Evolutionary conservation across 2,329 filamentous ascomycete genomes (phyloP).

Genomic region (Cyphellophora europaea): DNA sequence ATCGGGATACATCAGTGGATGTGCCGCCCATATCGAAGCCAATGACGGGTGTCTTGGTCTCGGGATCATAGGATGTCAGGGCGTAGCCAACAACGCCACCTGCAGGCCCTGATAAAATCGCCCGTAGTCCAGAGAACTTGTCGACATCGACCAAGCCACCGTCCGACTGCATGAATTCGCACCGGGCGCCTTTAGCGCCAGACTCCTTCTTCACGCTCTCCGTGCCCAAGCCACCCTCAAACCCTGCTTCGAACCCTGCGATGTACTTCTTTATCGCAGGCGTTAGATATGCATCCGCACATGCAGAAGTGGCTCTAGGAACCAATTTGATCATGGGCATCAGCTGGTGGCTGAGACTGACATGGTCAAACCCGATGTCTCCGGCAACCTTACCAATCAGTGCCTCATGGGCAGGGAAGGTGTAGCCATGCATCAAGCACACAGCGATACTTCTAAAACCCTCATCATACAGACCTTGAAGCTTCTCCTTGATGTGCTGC

Average conservation of each 20-base stretch:
- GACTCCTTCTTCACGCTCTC: constrained; percentile 60
- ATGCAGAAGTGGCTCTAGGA: constrained; percentile 65
- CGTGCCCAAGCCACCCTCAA: constrained; percentile 69
- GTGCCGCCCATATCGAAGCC: constrained; percentile 96
- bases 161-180: constrained; percentile 95
- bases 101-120: constrained; percentile 85
- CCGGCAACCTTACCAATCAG: constrained; percentile 65
- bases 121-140: constrained; percentile 72
- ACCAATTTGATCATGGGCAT: constrained; percentile 87
- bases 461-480: constrained; percentile 58
- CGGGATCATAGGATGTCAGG: constrained; percentile 76
- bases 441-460: constrained; percentile 78
- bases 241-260: constrained; percentile 67
- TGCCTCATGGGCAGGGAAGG: constrained; percentile 77
- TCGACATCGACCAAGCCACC: constrained; percentile 53
- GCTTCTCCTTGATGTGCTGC: constrained; percentile 45
- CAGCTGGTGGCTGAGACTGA: constrained; percentile 69
- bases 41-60: constrained; percentile 76
- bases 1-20: constrained; percentile 82
- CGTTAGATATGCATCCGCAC: constrained; percentile 71
- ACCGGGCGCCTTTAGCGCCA: constrained; percentile 62
- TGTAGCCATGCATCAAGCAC: constrained; percentile 87
- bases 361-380: constrained; percentile 74
- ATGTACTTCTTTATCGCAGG: constrained; percentile 72
- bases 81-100: constrained; percentile 91